phyloP scores from a whole-genome alignment of 2,329 filamentous ascomycete genomes.

The Verticillium tricorpus region DNA sequence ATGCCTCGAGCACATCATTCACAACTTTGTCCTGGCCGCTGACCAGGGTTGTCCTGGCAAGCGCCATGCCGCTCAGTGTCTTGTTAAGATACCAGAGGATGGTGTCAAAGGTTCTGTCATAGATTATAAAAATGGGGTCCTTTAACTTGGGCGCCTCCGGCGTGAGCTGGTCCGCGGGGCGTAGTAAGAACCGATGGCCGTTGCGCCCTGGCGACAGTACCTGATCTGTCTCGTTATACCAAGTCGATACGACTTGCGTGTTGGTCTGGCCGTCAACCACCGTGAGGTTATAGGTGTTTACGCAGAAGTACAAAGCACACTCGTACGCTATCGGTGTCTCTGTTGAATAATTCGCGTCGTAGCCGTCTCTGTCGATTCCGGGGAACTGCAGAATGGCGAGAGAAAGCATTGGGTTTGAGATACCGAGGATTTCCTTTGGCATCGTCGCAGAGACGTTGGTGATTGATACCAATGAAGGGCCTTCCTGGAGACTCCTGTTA shows the following conservation, averaged over 20 bases:
- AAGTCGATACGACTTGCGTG: background rate
- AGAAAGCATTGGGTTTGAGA: background rate
- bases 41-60: background rate
- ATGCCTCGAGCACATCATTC: background rate
- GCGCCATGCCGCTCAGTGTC: background rate
- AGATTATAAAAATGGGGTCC: background rate
- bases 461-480: background rate
- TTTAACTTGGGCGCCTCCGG: background rate
- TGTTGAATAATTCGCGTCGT: background rate
- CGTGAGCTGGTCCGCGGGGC: background rate
- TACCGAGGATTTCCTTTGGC: background rate
- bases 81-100: background rate
- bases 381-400: conserved; percentile 1
- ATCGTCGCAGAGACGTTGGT: background rate
- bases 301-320: conserved; percentile 1
- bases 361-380: conserved; percentile 1
- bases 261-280: background rate
- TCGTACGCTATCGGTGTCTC: background rate
- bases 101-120: background rate
- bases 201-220: background rate
- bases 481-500: background rate
- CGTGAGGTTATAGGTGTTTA: background rate
- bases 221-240: background rate
- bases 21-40: background rate
- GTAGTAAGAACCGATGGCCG: background rate